Evolutionary conservation across 805 yeast species (phyloP).

Genomic region (Hermanozyma aechmeae): DNA sequence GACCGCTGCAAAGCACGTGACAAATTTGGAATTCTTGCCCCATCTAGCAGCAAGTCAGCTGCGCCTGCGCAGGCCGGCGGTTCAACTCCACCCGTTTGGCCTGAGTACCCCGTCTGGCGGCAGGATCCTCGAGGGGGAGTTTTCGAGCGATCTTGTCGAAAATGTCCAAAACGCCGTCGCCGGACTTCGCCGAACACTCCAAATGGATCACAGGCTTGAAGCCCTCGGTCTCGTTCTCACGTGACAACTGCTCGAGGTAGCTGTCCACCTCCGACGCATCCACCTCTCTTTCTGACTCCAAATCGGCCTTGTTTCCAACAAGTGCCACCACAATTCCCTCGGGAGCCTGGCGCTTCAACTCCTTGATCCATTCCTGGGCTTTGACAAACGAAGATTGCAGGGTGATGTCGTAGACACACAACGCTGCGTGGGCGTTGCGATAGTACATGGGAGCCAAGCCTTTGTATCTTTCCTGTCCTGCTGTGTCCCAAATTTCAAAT

Average conservation of each 20-base stretch:
- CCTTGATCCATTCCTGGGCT: constrained; percentile 98
- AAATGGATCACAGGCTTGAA: constrained; percentile 17
- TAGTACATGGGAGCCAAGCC: not conserved
- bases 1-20: no score
- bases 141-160: constrained; percentile 31
- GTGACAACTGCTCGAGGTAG: not conserved
- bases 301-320: constrained; percentile 87
- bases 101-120: no score
- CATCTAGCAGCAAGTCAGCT: no score
- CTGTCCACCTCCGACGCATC: not conserved
- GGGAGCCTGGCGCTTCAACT: constrained; percentile 90
- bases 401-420: constrained; percentile 92
- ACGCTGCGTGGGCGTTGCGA: constrained; percentile 63
- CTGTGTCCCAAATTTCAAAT: not conserved
- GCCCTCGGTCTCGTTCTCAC: constrained; percentile 3
- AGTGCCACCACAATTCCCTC: constrained; percentile 86
- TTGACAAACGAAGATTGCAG: constrained; percentile 91
- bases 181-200: constrained; percentile 38
- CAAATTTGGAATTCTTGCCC: no score
- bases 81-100: no score
- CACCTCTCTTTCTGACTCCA: constrained; percentile 37
- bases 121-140: constrained; percentile 32
- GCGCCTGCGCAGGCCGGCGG: no score
- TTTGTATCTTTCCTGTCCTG: not conserved
- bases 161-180: constrained; percentile 34